Base-by-base conservation (phyloP, 2,329 filamentous ascomycete genomes). In the Fusarium brachygibbosum region DNA sequence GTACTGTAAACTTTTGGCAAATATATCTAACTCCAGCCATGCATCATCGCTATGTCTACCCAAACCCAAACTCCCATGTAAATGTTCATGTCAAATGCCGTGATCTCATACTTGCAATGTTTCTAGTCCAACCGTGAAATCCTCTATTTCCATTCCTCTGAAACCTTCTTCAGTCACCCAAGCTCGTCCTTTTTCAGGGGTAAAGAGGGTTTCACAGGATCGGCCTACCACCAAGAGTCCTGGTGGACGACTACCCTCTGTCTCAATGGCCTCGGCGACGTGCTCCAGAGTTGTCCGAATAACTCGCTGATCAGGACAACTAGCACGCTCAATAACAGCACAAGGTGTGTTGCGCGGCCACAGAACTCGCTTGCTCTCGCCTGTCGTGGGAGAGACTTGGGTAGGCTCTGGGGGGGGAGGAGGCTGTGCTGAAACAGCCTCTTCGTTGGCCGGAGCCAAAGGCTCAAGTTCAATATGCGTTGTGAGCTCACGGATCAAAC, bases 161-260 rank as follows among this genome's bases (percentile, higher is more conserved):
- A 97, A 97, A 0, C 94, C 94, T 48, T 98, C 94, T 78, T 98
- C 94, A 0, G 97, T 92, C 1, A 86, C 82, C 95, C 95, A 98
- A 59, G 88, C 88, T 73, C 88, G 85, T 3, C 85, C 86, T 58
- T 81, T 82, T 35, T 86, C 84, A 19, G 82, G 81, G 23, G 84
- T 82, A 67, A 90, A 86, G 60, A 98, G 79, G 7, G 93, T 93
- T 75, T 93, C 91, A 73, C 96, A 99, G 5, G 93, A 92, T 45
- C 86, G 84, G 0, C 96, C 96, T 0, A 97, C 90, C 1, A 98
- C 93, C 31, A 99, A 81, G 63, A 99, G 78, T 0, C 96, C 96
- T 0, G 96, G 96, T 16, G 96, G 96, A 35, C 95, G 84, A 71
- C 92, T 96, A 0, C 96, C 96, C 75, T 97, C 93, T 50, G 92